Base-by-base conservation (phyloP, 768 basidiomycete genomes). In the Mycena haematopus region DNA sequence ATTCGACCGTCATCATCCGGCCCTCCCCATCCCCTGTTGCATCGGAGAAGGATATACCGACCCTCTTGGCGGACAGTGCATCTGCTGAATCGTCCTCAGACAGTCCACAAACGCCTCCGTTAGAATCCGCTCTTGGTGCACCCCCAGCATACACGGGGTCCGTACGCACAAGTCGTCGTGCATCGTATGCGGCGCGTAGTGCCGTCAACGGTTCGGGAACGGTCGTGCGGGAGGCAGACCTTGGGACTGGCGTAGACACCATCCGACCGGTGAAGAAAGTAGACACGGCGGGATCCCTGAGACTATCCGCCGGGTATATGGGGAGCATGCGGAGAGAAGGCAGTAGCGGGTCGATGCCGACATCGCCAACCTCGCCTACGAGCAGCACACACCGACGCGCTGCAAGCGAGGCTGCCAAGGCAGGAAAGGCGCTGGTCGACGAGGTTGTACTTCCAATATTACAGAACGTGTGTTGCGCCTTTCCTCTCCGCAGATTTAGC, bases 181-280 rank as follows among this genome's bases (percentile, higher is more conserved):
- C 92, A 40, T 95, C 92, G 1, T 95, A 92, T 75, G 88, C 90
- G 45, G 89, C 86, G 21, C 85, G 94, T 42, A 85, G 85, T 55
- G 84, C 84, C 44, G 74, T 81, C 19, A 79, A 80, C 59, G 87
- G 84, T 40, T 69, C 81, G 15, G 94, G 95, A 13, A 94, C 92
- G 0, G 79, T 94, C 9, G 77, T 95, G 69, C 84, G 84, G 45
- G 88, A 89, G 68, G 93, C 88, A 13, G 95, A 96, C 74, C 72
- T 96, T n/a, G 94, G 93, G 19, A 91, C 82, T 55, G 94, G 94
- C 40, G 81, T 92, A 47, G 93, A 92, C 69, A 99, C 96, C 1
- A 93, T 99, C 69, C 84, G 95, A 55, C 95, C 96, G 0, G 88
- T 96, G 64, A 96, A 96, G 83, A 93, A 92, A 70, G 88, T 96